These are phyloP conservation scores for Monosporascus sp. DNA, from an alignment of 2,329 filamentous ascomycete species.

Conservation along the genomic window DNA sequence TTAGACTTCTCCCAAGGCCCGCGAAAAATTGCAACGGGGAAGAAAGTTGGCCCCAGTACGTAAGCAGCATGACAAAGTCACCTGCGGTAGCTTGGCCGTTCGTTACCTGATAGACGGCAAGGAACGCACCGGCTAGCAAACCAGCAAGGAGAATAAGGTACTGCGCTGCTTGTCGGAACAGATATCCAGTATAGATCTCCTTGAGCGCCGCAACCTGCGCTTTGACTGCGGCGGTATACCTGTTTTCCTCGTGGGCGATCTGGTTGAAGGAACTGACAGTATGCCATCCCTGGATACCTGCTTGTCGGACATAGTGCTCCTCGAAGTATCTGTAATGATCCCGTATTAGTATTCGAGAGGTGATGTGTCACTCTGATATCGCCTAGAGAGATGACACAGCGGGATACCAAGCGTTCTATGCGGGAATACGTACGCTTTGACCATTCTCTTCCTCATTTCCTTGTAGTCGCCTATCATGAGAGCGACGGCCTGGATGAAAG, in stretches of 20 bases:
- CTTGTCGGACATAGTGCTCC: slow-evolving; percentile 49
- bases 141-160: slow-evolving; percentile 63
- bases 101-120: slow-evolving; percentile 61
- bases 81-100: slow-evolving; percentile 55
- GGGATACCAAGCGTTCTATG: neutral
- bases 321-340: slow-evolving; percentile 35
- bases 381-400: too few species aligned
- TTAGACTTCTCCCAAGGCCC: slow-evolving; percentile 48
- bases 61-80: slow-evolving; percentile 64
- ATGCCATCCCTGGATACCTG: slow-evolving; percentile 53
- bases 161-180: slow-evolving; percentile 49
- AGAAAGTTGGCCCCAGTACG: slow-evolving; percentile 70
- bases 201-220: slow-evolving; percentile 32
- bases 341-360: slow-evolving; percentile 10
- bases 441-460: slow-evolving; percentile 42
- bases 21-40: slow-evolving; percentile 67
- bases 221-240: slow-evolving; percentile 46
- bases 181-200: slow-evolving; percentile 37
- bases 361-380: slow-evolving; percentile 7
- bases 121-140: slow-evolving; percentile 56
- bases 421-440: slow-evolving; percentile 34
- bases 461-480: slow-evolving; percentile 47
- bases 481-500: slow-evolving; percentile 50
- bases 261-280: slow-evolving; percentile 57
- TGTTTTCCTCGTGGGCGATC: slow-evolving; percentile 48